These are phyloP conservation scores for Lactarius akahatsu DNA, from an alignment of 768 basidiomycete genomes.

Conservation along the genomic window DNA sequence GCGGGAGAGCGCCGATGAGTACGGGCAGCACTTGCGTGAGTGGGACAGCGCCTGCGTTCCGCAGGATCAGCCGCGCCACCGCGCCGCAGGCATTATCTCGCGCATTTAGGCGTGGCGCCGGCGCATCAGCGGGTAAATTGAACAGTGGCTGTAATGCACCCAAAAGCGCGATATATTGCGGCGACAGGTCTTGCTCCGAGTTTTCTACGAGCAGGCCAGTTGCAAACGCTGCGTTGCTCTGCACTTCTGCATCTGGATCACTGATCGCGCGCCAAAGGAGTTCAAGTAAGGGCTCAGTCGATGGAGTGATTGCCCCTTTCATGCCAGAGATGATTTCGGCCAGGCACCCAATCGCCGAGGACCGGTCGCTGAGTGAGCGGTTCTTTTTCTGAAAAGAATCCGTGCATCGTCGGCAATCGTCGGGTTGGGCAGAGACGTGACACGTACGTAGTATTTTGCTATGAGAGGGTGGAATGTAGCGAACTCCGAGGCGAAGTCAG, in stretches of 20 bases:
- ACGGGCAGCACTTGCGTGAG: constrained; percentile 89
- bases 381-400: constrained; percentile 61
- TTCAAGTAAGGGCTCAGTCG: constrained; percentile 76
- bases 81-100: constrained; percentile 97
- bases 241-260: constrained; percentile 89
- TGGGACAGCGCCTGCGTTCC: constrained; percentile 76
- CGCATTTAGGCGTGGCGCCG: constrained; percentile 73
- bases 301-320: constrained; percentile 81
- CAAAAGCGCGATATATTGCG: constrained; percentile 79
- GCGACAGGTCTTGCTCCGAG: constrained; percentile 74
- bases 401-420: constrained; percentile 6
- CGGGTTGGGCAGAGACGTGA: background rate
- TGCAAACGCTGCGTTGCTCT: constrained; percentile 95
- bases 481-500: constrained; percentile 82
- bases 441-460: constrained; percentile 84
- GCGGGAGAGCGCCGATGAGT: constrained; percentile 77
- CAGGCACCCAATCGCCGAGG: constrained; percentile 88
- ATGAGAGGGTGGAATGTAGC: constrained; percentile 85
- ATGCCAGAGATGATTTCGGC: constrained; percentile 95
- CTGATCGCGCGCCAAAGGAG: constrained; percentile 81
- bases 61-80: constrained; percentile 81
- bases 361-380: constrained; percentile 87
- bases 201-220: constrained; percentile 88
- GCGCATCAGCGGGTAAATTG: constrained; percentile 56
- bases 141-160: constrained; percentile 81